Evolutionary conservation across 129 eudicot genomes (phyloP).

Genomic region (Sambucus nigra): DNA sequence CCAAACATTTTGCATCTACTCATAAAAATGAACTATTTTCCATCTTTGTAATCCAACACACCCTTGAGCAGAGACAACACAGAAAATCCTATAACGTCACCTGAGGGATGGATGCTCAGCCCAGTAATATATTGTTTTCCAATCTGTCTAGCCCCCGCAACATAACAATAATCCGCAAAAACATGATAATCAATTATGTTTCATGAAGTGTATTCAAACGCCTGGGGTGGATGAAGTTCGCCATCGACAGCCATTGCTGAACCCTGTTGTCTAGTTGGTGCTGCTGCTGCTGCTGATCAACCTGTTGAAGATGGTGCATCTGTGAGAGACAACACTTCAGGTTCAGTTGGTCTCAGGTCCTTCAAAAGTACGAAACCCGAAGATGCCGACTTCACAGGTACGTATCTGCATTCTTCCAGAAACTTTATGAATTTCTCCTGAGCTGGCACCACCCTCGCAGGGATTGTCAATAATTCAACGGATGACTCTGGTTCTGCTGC

Average conservation of each 20-base stretch:
- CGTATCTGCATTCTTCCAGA: conserved; percentile 65
- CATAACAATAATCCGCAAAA: no score
- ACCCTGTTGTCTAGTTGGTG: conserved; percentile 33
- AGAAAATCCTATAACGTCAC: no score
- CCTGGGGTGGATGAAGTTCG: conserved; percentile 92
- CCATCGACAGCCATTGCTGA: conserved; percentile 82
- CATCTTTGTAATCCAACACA: no score
- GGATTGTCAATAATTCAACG: conserved; percentile 68
- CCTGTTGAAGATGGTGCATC: conserved; percentile 63
- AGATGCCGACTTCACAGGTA: conserved; percentile 73
- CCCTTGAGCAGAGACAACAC: no score
- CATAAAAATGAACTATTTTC: no score
- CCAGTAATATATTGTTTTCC: no score
- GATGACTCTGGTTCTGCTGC: conserved; percentile 76
- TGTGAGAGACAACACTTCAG: conserved; percentile 69
- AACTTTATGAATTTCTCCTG: conserved; percentile 86
- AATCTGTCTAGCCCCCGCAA: no score
- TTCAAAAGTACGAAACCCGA: conserved; percentile 85
- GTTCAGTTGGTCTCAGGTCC: conserved; percentile 77
- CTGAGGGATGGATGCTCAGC: no score
- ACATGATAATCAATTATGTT: no score
- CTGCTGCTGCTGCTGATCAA: conserved; percentile 38
- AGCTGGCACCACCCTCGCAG: conserved; percentile 86
- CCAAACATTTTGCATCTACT: no score
- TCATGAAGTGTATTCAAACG: conserved; percentile 86